Evolutionary conservation across 2,329 filamentous ascomycete species (phyloP), one percentile per base, ranked within the genome.

Genomic region (Tolypocladium nubicola): DNA sequence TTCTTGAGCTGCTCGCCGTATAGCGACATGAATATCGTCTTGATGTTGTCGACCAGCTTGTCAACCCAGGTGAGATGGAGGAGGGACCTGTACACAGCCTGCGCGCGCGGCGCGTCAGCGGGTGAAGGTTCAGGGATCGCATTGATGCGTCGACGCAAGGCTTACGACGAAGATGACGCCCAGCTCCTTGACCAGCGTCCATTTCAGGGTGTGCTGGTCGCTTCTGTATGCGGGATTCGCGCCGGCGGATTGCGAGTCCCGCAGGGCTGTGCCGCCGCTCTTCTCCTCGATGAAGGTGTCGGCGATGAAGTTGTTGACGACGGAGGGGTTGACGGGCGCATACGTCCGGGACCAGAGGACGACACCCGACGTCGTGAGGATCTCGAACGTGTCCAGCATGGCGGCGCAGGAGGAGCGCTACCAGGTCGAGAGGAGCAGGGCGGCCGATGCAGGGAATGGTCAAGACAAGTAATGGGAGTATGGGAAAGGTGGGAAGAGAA

Each of bases 231-330:
- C 80, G 19, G 89, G 83, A 64, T 90, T 90, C 54, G 75, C 77
- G 19, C 82, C 76, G 16, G 84, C 80, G 8, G 85, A 83, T 54
- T 74, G 76, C 53, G 79, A 74, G 60, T 85, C 81, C 62, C 84
- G 83, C 55, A 84, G 78, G 57, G 82, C 77, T 56, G 81, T 78
- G 54, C 79, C 79, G 58, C 84, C 80, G 59, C 83, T 82, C 72
- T 89, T 92, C 77, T 97, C 93, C 75, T 99, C 94, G 68, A 99
- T 97, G 71, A 99, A 97, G 69, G 97, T 90, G 73, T 97, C 91
- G 71, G 87, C 86, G 74, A 99, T 97, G 72, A 99, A 87, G 77
- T 84, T 88, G 78, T 99, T 97, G 78, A 99, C 86, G 62, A 97
- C 80, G 65, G 88, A 85, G 49, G 89, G 83, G 70, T 85, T 91